Evolutionary conservation across 1,284 basidiomycete genomes (phyloP).

Genomic region (Ustilago vetiveriae): DNA sequence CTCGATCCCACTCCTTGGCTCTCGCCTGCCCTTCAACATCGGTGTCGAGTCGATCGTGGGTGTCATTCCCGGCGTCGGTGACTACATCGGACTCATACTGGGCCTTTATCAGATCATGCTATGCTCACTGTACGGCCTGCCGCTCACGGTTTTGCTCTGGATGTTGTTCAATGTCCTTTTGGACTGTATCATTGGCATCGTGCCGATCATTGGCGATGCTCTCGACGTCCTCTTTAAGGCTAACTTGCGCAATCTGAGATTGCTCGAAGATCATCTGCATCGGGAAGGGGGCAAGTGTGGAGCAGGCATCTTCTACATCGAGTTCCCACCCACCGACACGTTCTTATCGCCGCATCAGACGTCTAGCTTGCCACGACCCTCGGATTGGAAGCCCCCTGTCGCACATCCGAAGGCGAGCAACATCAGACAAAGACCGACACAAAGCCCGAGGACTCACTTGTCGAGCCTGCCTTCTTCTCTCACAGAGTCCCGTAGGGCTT

Average conservation of each 20-base stretch:
- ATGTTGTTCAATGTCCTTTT: slow-evolving; percentile 62
- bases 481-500: neutral
- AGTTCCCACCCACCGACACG: slow-evolving; percentile 30
- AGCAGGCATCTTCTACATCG: slow-evolving; percentile 40
- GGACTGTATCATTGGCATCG: slow-evolving; percentile 59
- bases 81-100: slow-evolving; percentile 57
- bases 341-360: slow-evolving; percentile 13
- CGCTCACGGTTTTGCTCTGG: slow-evolving; percentile 42
- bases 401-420: neutral
- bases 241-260: slow-evolving; percentile 58
- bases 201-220: slow-evolving; percentile 64
- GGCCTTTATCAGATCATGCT: slow-evolving; percentile 62
- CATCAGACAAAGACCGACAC: neutral
- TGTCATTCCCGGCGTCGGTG: slow-evolving; percentile 61
- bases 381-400: neutral
- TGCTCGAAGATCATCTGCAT: slow-evolving; percentile 60
- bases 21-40: slow-evolving; percentile 48
- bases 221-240: slow-evolving; percentile 65
- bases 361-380: neutral
- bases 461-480: slow-evolving; percentile 29
- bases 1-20: slow-evolving; percentile 40
- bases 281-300: slow-evolving; percentile 37
- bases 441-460: slow-evolving; percentile 5
- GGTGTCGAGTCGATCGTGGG: slow-evolving; percentile 56
- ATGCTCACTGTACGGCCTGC: slow-evolving; percentile 60